Base-by-base conservation (phyloP, 164 flowering plant species). In the Sextonia rubra region DNA sequence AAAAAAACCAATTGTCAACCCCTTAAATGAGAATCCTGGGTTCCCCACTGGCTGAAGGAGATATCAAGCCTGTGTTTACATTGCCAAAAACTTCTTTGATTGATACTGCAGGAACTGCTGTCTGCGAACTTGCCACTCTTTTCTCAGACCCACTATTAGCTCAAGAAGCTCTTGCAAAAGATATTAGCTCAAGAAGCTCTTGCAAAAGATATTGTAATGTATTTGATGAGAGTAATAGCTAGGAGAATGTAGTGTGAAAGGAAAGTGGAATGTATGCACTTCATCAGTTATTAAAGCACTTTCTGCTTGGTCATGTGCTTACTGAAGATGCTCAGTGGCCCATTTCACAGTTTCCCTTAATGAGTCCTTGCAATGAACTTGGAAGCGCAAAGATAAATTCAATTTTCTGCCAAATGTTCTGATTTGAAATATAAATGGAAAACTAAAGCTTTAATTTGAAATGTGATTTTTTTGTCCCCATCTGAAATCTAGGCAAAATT, bases 31-130 rank as follows among this genome's bases (percentile, higher is more conserved):
- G n/a, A n/a, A n/a, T n/a, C n/a, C n/a, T n/a, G n/a, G n/a, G n/a
- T n/a, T n/a, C n/a, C n/a, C n/a, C n/a, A n/a, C n/a, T n/a, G n/a
- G 82, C 90, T 8, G 91, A 86, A 75, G 98, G 90, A 12, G 94
- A 90, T 78, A 87, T 93, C 69, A 83, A 82, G 77, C 90, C 95
- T 69, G 79, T 93, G 23, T 88, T 93, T 64, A 89, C 85, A 79
- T 68, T 91, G 77, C 95, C 95, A 12, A 93, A 89, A 80, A 88
- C 92, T 56, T 88, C 98, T 73, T 88, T 91, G 27, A 80, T 91
- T 70, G 89, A 82, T 80, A 79, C 92, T 70, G 98, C 97, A 32
- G 98, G 89, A 76, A 86, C 91, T 83, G 98, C 98, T 44, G 88
- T 93, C 69, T 87, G 91, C 76, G 90, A 97, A 23, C 73, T 93